Percentiles rank a stretch among this genome's conserved stretches.
Conservation (phyloP, 2,329 filamentous ascomycete species). For the Cladosporium sp. region DNA sequence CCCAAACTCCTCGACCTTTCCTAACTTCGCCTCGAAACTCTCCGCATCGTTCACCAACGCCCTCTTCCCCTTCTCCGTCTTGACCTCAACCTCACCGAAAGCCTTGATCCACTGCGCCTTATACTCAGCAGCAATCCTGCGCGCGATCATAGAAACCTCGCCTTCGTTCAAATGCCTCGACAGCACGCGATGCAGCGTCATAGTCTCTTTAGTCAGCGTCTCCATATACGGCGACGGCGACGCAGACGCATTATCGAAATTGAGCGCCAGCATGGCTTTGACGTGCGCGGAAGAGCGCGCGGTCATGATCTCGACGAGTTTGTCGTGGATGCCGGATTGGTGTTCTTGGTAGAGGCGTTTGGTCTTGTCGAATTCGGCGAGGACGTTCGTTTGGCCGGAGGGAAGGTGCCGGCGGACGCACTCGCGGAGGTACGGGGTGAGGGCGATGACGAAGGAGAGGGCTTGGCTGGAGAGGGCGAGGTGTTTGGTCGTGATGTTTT, state of each 20-base stretch:
- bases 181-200: constrained; percentile 79
- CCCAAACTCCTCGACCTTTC: constrained; percentile 76
- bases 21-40: constrained; percentile 68
- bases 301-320: constrained; percentile 90
- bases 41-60: constrained; percentile 81
- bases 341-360: constrained; percentile 84
- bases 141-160: constrained; percentile 80
- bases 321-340: constrained; percentile 86
- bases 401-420: constrained; percentile 76
- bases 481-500: constrained; percentile 96
- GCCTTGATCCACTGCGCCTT: constrained; percentile 75
- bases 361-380: constrained; percentile 87
- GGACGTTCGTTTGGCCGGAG: constrained; percentile 42
- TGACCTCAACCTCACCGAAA: constrained; percentile 65
- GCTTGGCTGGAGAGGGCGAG: constrained; percentile 89
- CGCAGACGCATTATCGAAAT: constrained; percentile 66
- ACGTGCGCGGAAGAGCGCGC: constrained; percentile 73
- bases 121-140: constrained; percentile 79
- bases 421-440: constrained; percentile 88
- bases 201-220: constrained; percentile 81
- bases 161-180: constrained; percentile 77
- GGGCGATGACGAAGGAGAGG: constrained; percentile 79
- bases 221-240: constrained; percentile 74
- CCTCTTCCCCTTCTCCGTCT: constrained; percentile 67
- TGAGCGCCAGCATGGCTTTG: constrained; percentile 70